Base-by-base conservation (phyloP, 106 monocot genomes). In the Phalaenopsis aphrodite region DNA sequence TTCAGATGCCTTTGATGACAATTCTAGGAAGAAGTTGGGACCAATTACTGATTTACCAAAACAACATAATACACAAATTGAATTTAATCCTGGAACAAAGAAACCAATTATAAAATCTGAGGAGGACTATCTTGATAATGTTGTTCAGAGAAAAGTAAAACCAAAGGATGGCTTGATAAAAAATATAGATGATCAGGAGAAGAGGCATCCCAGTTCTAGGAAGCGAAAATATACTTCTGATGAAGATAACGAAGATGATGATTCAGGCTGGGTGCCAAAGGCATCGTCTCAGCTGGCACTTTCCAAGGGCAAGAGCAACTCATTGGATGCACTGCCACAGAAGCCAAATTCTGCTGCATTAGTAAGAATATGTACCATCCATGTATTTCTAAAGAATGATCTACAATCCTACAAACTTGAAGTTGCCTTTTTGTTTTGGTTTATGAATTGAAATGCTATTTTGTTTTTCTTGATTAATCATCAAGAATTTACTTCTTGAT, bases 211-310 rank as follows among this genome's bases (percentile, higher is more conserved):
- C 9, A n/a, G 5, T 75, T 12, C 74, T 41, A 56, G 41, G 74
- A 81, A 75, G 36, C 56, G 23, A n/a, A 78, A 56, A 56, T 37
- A 57, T n/a, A 38, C 52, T 43, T 55, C 68, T 64, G 42, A 46
- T 47, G 81, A 56, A 16, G 67, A 56, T 46, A 55, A 18, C n/a
- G n/a, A 17, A 75, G 76, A 39, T 67, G 39, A 77, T 67, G 67
- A 78, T 72, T 61, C 39, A 64, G 73, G 71, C 75, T 52, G 19
- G 36, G 14, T 66, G 21, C 19, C 75, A 18, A 81, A 66, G 42
- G 82, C 16, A 56, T 72, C 83, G 30, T 78, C 78, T 80, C 56
- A 41, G 36, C 58, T 61, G 57, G 43, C 78, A 49, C 74, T 73
- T 77, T 7, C 19, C 41, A 72, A 79, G 30, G 73, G 52, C 23